These are phyloP conservation scores for Oleoguttula mirabilis DNA, from an alignment of 495 filamentous ascomycete genomes.

Conservation along the genomic window DNA sequence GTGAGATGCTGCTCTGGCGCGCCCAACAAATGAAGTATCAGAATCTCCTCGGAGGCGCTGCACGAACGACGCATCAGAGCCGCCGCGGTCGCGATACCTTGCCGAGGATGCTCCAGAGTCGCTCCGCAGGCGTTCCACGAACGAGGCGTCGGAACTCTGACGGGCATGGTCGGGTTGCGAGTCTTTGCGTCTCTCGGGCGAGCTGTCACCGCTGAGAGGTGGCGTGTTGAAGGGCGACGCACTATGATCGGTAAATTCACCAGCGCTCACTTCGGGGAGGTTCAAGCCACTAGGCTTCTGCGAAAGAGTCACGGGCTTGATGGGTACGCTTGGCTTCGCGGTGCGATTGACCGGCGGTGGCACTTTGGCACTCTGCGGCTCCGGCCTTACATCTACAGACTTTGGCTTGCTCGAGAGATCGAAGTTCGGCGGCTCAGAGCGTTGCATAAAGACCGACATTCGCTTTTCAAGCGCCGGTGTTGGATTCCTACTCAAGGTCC, in stretches of 20 bases:
- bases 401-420: constrained; percentile 11
- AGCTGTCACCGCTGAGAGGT: constrained; percentile 60
- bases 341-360: constrained; percentile 71
- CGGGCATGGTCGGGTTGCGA: constrained; percentile 22
- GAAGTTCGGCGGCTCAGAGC: constrained; percentile 9
- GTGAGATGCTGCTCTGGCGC: constrained; percentile 9
- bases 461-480: constrained; percentile 38
- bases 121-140: constrained; percentile 10
- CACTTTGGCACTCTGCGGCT: constrained; percentile 14
- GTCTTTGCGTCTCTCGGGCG: constrained; percentile 33
- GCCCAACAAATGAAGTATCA: constrained; percentile 9
- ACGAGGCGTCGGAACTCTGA: constrained; percentile 12
- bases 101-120: constrained; percentile 12
- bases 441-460: constrained; percentile 20
- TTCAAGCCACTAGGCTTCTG: constrained; percentile 23
- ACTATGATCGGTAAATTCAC: constrained; percentile 36
- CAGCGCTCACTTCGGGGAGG: constrained; percentile 28
- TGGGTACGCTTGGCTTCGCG: constrained; percentile 64
- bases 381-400: too few species aligned
- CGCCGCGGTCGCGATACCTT: not conserved
- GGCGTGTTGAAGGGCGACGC: constrained; percentile 86
- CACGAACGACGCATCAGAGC: constrained; percentile 6
- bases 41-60: constrained; percentile 9
- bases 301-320: constrained; percentile 32
- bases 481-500: constrained; percentile 35